These are phyloP conservation scores for Bryum argenteum DNA, from an alignment of 225 moss, liverwort and hornwort species.

Conservation along the genomic window DNA sequence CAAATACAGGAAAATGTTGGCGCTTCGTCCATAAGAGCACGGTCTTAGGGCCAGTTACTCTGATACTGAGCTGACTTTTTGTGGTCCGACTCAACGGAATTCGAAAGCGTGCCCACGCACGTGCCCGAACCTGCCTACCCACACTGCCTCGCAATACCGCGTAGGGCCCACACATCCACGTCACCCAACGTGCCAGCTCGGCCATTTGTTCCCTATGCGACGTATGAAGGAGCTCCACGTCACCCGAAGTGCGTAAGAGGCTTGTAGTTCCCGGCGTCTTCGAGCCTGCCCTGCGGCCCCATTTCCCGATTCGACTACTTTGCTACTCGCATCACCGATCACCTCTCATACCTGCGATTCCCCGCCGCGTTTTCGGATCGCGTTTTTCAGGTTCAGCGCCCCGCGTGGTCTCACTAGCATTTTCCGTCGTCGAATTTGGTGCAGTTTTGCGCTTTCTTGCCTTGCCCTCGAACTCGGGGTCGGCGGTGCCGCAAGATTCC, in stretches of 20 bases:
- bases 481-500: neutral
- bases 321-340: neutral
- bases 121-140: conserved; percentile 5
- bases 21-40: too few relatives aligned
- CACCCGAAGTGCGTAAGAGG: conserved; percentile 4
- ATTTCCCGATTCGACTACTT: neutral
- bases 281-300: neutral
- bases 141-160: neutral
- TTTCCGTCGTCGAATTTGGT: conserved; percentile 2
- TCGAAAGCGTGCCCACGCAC: conserved; percentile 24
- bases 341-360: neutral
- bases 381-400: neutral
- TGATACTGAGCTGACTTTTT: too few relatives aligned
- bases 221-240: conserved; percentile 14
- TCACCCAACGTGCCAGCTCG: conserved; percentile 9
- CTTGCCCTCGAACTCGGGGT: neutral
- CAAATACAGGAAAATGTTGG: too few relatives aligned
- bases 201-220: fast-evolving
- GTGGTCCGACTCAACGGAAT: too few relatives aligned
- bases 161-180: neutral
- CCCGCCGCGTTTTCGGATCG: neutral
- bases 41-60: too few relatives aligned
- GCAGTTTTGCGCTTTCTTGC: neutral
- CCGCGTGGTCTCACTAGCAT: neutral
- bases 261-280: neutral